Base-by-base conservation (phyloP, 139 green algal species). In the Coccomyxa sp. region DNA sequence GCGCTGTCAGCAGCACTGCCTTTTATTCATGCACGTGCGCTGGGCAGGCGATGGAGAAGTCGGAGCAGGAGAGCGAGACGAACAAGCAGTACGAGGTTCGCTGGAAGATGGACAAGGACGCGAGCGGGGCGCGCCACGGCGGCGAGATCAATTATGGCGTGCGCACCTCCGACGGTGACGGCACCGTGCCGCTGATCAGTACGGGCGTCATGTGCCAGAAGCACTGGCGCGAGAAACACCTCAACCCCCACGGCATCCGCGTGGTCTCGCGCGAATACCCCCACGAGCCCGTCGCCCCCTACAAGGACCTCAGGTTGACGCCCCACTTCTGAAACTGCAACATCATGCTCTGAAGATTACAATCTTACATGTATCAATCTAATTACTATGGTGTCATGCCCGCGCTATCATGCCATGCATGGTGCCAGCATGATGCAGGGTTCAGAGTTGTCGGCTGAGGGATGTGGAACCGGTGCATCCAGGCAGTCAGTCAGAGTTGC, bases 121-220 rank as follows among this genome's bases (percentile, higher is more conserved):
- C 71, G 18, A 25, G 21, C 63, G 21, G 21, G 63, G 63, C 63
- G 63, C 18, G 21, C 18, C 18, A 71, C 63, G 18, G 63, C 18
- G 63, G 63, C 63, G 63, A 71, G 21, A 25, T 71, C 63, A 25
- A 71, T 9, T 28, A 71, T 25, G 92, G 91, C 9, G 87, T 93
- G 67, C 86, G 87, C 60, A 82, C 88, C 57, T 81, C 71, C 32
- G 90, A 95, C 38, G 91, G 91, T 31, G 91, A 95, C 79, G 87
- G 90, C 79, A 97, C 92, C 15, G 92, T 96, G 16, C 92, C 92
- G 11, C 85, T 95, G 67, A 84, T 97, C 67, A 91, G 83, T 31
- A 86, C 91, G 32, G 92, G 92, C 0, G 66, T 82, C 23, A 80
- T 87, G 76, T 89, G 83, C 74, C 58, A 58, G 9, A 67, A 81